These are phyloP conservation scores for Gossypioides kirkii DNA, from an alignment of 345 rosid genomes.

Conservation along the genomic window DNA sequence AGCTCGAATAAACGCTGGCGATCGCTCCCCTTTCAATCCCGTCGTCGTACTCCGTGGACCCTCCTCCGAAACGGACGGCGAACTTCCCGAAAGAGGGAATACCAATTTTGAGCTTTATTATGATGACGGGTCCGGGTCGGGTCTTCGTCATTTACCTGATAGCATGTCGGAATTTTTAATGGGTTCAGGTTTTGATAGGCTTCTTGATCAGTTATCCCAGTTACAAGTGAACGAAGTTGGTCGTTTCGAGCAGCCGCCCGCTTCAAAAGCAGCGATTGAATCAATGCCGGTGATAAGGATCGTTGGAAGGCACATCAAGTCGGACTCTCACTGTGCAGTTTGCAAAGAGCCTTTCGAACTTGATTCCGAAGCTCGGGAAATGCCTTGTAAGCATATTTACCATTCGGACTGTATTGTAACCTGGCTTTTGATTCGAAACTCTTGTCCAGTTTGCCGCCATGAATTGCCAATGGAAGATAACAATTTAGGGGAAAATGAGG, in stretches of 20 bases:
- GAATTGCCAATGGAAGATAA: slow-evolving; percentile 36
- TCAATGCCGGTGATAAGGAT: slow-evolving; percentile 51
- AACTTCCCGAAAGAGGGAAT: slow-evolving; percentile 24
- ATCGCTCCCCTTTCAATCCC: slow-evolving; percentile 61
- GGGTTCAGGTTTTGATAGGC: slow-evolving; percentile 70
- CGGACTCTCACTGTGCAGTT: slow-evolving; percentile 51
- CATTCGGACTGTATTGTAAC: slow-evolving; percentile 54
- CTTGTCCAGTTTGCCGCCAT: slow-evolving; percentile 58
- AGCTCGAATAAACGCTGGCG: slow-evolving; percentile 38
- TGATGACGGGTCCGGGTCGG: slow-evolving; percentile 55
- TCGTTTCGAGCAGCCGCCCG: slow-evolving; percentile 47
- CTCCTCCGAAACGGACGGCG: slow-evolving; percentile 24
- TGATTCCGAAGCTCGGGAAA: slow-evolving; percentile 44
- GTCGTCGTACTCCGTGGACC: slow-evolving; percentile 53
- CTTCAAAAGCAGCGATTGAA: slow-evolving; percentile 53
- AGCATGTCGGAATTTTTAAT: slow-evolving; percentile 65
- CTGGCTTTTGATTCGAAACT: slow-evolving; percentile 46
- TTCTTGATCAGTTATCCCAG: slow-evolving; percentile 59
- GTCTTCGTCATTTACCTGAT: slow-evolving; percentile 53
- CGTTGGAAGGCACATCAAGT: slow-evolving; percentile 23
- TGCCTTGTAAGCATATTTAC: slow-evolving; percentile 61
- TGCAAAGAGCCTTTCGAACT: slow-evolving; percentile 51
- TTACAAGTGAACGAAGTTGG: slow-evolving; percentile 40
- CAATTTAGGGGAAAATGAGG: slow-evolving; percentile 16
- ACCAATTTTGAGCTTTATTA: slow-evolving; percentile 49